Base-by-base conservation (phyloP, 2,329 filamentous ascomycete species). In the Talaromyces amestolkiae region DNA sequence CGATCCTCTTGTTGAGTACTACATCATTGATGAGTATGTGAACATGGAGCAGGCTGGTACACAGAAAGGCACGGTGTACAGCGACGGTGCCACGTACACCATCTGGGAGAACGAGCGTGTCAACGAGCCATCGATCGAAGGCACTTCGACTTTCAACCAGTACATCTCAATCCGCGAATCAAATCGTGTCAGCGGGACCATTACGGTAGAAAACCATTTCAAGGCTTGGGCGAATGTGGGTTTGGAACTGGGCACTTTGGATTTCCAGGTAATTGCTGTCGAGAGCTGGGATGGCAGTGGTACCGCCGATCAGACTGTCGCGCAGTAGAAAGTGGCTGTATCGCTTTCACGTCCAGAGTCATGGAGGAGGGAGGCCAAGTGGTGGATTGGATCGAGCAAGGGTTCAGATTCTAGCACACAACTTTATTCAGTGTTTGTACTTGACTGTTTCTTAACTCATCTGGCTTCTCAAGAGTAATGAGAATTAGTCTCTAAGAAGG, bases 261-360 rank as follows among this genome's bases (percentile, higher is more conserved):
- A 80, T 67, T 80, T 80, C 65, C 78, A 79, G 70, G 79, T 81
- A 59, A 70, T 81, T 15, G 76, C 77, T 1, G 80, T 77, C 0
- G 80, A 82, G 70, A 79, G 51, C 10, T 67, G 59, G 58, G 17
- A 31, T 22, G 56, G 66, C 8, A 63, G 41, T 27, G 66, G 66
- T 47, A 47, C 11, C 11, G 43, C 43, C 19, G 1, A 47, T 10
- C 43, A 47, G 43, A 47, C 43, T 22, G 43, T 47, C 43, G 2
- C 9, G 11, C n/a, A 47, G n/a, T 47, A 47, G 41, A 13, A 45
- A 22, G 43, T 47, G 9, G 43, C 19, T 47, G 19, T 22, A 13
- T 22, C 5, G 19, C 43, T 19, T 22, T 47, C 43, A 47, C 43
- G 43, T n/a, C 10, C 17, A 43, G 4, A 13, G 8, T 37, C 13